Evolutionary conservation across 495 filamentous ascomycete genomes (phyloP).

Genomic region (Apiosordaria backusii): DNA sequence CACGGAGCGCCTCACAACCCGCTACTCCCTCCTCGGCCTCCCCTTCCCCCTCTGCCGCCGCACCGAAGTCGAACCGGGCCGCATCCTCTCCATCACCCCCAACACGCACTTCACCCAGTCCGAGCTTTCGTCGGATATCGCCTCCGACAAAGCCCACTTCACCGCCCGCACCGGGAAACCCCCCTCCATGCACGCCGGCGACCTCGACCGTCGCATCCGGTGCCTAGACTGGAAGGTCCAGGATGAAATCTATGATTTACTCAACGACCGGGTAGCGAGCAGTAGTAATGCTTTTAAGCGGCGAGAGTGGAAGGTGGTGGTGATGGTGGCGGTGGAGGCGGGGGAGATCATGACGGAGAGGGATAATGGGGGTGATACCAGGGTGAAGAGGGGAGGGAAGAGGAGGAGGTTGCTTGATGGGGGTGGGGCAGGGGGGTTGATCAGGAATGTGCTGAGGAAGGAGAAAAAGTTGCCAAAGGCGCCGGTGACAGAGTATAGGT

Average conservation of each 20-base stretch:
- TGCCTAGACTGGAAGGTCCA: conserved; percentile 24
- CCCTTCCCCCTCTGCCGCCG: neutral
- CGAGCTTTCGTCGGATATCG: conserved; percentile 13
- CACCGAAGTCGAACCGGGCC: conserved; percentile 12
- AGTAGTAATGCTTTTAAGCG: conserved; percentile 21
- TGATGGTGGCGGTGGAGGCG: conserved; percentile 12
- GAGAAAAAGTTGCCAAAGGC: neutral
- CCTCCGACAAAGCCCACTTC: conserved; percentile 4
- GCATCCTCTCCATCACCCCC: conserved; percentile 17
- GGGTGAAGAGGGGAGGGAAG: neutral
- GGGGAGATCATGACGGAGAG: conserved; percentile 13
- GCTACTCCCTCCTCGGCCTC: conserved; percentile 14
- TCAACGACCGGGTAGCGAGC: conserved; percentile 22
- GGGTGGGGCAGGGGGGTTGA: neutral
- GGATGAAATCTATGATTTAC: conserved; percentile 24
- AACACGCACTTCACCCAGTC: conserved; percentile 22
- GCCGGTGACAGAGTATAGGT: conserved; percentile 21
- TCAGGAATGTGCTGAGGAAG: neutral
- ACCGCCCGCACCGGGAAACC: neutral
- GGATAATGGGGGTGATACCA: too few relatives aligned
- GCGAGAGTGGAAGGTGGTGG: conserved; percentile 22
- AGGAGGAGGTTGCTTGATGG: neutral
- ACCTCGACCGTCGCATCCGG: conserved; percentile 16
- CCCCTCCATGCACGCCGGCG: conserved; percentile 6
- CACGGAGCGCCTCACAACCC: neutral